Base-by-base conservation (phyloP, 441 rosid genomes). In the Gossypium aridum region DNA sequence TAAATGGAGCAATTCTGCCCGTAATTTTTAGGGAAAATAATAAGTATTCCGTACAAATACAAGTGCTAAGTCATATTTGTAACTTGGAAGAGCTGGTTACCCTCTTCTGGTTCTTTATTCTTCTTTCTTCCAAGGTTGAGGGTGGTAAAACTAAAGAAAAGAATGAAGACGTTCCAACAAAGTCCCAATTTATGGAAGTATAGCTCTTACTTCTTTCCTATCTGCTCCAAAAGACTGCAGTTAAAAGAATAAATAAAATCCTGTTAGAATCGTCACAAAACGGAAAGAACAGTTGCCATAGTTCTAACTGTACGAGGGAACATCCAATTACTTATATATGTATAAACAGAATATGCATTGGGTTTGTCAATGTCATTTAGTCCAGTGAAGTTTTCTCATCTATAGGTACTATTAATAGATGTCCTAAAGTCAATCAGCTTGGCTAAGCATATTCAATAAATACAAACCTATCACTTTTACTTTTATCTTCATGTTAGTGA, bases 151-250 rank as follows among this genome's bases (percentile, higher is more conserved):
- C 62, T 25, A 19, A 57, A 67, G 19, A 28, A 67, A 26, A 28
- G 25, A 57, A 8, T 7, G 17, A 70, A 80, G 70, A 53, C 31
- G 47, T 57, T 31, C 68, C 70, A 0, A 2, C 3, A 1, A 31
- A 37, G 51, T 65, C 74, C 22, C 20, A 17, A 31, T 47, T 80
- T 79, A 91, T 37, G 97, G 89, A 78, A 95, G 97, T 75, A 82
- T 80, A 28, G 80, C 85, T 81, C 89, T 87, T 17, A 90, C 77
- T 77, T 90, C 96, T 83, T 95, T 95, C 86, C 97, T 90, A 76
- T 95, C 98, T 45, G 92, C 85, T 84, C 99, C 98, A 55, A 68
- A 91, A 2, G 92, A 79, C 98, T 92, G 92, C 87, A 85, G 56
- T 77, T 64, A 47, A 70, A 68, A 69, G 45, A 69, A 23, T 64